Evolutionary conservation across 73 alveolate genomes (phyloP), one percentile per base, ranked within the genome.

Genomic region (Durusdinium trenchii): DNA sequence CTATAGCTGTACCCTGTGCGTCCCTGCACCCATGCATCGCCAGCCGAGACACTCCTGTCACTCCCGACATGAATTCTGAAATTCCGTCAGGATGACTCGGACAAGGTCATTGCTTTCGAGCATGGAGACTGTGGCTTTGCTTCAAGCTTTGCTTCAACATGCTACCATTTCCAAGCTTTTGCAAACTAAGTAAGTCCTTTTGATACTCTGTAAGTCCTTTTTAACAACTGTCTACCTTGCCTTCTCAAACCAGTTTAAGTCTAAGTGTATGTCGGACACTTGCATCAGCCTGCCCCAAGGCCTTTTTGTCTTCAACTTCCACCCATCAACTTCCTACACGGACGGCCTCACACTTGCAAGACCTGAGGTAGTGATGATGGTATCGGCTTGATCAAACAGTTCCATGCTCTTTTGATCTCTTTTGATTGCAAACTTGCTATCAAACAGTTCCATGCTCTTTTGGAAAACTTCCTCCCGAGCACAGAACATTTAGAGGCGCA

Each of bases 61-160:
- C n/a, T n/a, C n/a, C n/a, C n/a, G 73, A 60, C 73, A 60, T 60
- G 30, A 32, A 60, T 60, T 2, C 18, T 84, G 96, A 99, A 99
- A 30, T 99, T 99, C 95, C 84, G 99, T 43, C 86, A 99, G 51
- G 99, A 99, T 83, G 99, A 99, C 86, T 99, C 99, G 47, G 99
- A 99, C 97, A 99, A 99, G 99, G 95, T 99, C 38, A 93, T 99
- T 50, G 99, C 95, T 50, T 99, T 99, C 97, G 99, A 99, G 96
- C 99, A 99, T 95, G 99, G 99, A 45, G 99, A 99, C 86, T 99
- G 99, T 60, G 18, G 42, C 92, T 83, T 50, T n/a, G 46, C 40
- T 0, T 73, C 76, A 36, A 69, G 46, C 16, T 1, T 69, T 23
- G 26, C 45, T 42, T 9, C 23, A 23, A 35, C 35, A 43, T 67